Base-by-base conservation (phyloP, 2,329 filamentous ascomycete species). In the Epichloe sibirici region DNA sequence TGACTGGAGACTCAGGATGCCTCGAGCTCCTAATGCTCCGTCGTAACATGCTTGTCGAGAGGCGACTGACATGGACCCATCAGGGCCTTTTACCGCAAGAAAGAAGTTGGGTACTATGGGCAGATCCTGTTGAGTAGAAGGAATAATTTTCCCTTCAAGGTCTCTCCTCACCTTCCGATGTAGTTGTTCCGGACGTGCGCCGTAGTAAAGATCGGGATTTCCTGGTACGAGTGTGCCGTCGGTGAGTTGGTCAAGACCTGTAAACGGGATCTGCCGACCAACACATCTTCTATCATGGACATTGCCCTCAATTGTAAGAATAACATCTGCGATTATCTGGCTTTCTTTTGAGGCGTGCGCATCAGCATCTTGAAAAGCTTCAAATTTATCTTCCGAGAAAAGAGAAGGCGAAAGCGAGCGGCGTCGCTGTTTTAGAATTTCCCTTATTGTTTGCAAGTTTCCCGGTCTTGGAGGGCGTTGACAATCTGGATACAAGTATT, bases 21-120 rank as follows among this genome's bases (percentile, higher is more conserved):
- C 48, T 28, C 39, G 44, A 6, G 39, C 48, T 13, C 21, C 48
- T 6, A 51, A 15, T 2, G 48, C 48, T 4, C 39, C 42, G 21
- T 71, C 60, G 53, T 71, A 68, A 42, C 55, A 61, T 47, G 62
- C 65, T 52, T 72, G 68, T 42, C 62, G 60, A 45, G 11, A 56
- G 15, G 63, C 64, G 15, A 66, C 63, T 5, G 55, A 58, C 28
- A 42, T 11, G 15, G 49, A 35, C 5, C 64, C 63, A 53, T 66
- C 56, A 4, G 66, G 66, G 1, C 67, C 67, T 53, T 72, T 73
- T 0, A 59, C 63, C 47, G 64, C 64, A 1, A 72, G 48, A 53
- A 71, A 71, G 53, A 69, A 69, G 55, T 73, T 73, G 3, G 67
- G 69, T 21, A 57, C 57, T 2, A 67, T 56, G 2, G 69, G 69